Base-by-base conservation (phyloP, 2,329 filamentous ascomycete genomes). In the Alternaria sp. region DNA sequence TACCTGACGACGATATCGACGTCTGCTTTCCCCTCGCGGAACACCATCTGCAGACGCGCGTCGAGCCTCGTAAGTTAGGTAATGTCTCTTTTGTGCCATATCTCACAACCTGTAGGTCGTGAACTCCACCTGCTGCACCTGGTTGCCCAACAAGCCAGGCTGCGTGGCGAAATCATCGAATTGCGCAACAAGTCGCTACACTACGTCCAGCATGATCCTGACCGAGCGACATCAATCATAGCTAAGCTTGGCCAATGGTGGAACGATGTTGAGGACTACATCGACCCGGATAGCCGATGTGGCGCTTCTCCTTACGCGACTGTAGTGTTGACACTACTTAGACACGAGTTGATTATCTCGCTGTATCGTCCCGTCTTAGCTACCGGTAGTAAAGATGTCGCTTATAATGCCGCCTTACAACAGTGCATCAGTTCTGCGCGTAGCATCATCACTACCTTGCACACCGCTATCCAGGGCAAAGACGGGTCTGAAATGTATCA, bases 1-100 rank as follows among this genome's bases (percentile, higher is more conserved):
- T 89, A 11, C 82, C 83, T 54, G 86, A 88, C 63, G 84, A 87
- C 46, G 86, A 88, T 59, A 74, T 88, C 6, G 87, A 88, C 66
- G 86, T 88, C 1, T 88, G 87, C 64, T 86, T 86, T 59, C 84
- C 83, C 0, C 82, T 81, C 0, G 74, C 82, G 3, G 86, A 88
- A 67, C 73, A 72, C 2, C 86, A 87, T 62, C 61, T 73, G 2
- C 55, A 60, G 10, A 54, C 30, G 13, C 43, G 59, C 9, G 15
- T 56, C 12, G 68, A 66, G 4, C 32, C 63, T 44, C 69, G 75
- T 66, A 46, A 66, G 43, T 64, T 8, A 30, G 5, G 1, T 12
- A 2, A 5, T 23, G 17, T n/a, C 5, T 9, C 15, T 3, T 46
- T 43, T 5, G 21, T 46, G 9, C 8, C 9, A n/a, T 17, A 45